A percentile compares a stretch with the other conserved stretches of the same genome.
phyloP scores from a whole-genome alignment of 371 early-diverging fungal species.

The Gilbertella persicaria region DNA sequence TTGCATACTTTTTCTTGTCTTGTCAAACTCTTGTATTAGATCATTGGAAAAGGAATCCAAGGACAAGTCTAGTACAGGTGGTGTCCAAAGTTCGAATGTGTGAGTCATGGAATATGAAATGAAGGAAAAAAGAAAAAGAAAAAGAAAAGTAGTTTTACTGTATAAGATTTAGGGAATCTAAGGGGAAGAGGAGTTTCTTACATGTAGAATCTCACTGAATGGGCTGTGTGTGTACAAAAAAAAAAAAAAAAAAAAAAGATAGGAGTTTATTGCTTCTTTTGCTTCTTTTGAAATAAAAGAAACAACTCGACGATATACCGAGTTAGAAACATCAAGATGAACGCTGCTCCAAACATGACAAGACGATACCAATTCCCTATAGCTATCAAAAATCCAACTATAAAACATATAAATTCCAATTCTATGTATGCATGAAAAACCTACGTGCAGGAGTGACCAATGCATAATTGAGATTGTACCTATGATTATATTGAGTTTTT shows the following conservation, averaged over 20 bases:
- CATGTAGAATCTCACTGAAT: too few species aligned
- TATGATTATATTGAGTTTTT: too few species aligned
- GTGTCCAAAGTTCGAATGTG: slow-evolving; percentile 23
- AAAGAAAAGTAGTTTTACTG: too few species aligned
- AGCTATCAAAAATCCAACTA: slow-evolving; percentile 35
- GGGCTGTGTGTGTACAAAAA: too few species aligned
- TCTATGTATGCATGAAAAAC: not conserved
- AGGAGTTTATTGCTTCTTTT: slow-evolving; percentile 2
- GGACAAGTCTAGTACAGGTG: slow-evolving; percentile 20
- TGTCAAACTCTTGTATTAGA: slow-evolving; percentile 30
- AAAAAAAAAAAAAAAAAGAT: slow-evolving; percentile 4
- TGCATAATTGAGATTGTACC: slow-evolving; percentile 60
- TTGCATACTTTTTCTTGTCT: slow-evolving; percentile 13
- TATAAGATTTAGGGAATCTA: too few species aligned
- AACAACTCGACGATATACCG: not conserved
- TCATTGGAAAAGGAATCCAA: slow-evolving; percentile 35
- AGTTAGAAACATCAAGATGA: slow-evolving; percentile 20
- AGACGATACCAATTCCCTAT: slow-evolving; percentile 41
- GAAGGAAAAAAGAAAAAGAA: slow-evolving; percentile 4
- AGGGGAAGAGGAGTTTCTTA: too few species aligned
- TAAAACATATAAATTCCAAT: not conserved
- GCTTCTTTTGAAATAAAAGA: too few species aligned
- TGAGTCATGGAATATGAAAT: slow-evolving; percentile 3
- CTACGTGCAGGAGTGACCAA: slow-evolving; percentile 54
- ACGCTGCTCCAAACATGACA: slow-evolving; percentile 32